phyloP scores from a whole-genome alignment of 148 eudicot genomes.

The Talinum fruticosum region DNA sequence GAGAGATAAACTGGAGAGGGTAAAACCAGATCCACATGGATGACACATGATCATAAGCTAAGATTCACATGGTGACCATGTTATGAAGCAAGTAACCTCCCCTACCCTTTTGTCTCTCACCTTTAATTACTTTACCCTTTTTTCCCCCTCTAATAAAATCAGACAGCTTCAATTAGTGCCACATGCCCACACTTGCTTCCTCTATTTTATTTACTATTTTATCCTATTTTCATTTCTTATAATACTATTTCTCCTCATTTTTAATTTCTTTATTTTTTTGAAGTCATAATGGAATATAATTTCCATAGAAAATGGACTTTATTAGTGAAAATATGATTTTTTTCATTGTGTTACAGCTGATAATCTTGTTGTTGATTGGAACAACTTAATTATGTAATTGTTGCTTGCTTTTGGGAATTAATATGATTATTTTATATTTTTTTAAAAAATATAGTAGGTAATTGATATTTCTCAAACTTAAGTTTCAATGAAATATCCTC shows the following conservation, averaged over 20 bases:
- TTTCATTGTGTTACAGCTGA: no score
- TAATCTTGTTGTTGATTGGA: no score
- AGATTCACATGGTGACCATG: not conserved
- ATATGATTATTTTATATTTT: no score
- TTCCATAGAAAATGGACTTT: no score
- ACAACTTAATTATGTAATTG: no score
- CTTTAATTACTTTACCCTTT: not conserved
- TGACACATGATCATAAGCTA: not conserved
- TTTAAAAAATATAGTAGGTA: no score
- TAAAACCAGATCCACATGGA: not conserved
- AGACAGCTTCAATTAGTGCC: not conserved
- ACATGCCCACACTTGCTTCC: not conserved
- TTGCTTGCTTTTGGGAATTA: no score
- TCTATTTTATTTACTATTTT: not conserved
- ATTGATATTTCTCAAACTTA: no score
- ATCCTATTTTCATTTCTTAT: not conserved
- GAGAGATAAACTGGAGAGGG: not conserved
- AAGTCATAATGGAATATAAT: no score
- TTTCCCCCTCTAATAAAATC: not conserved
- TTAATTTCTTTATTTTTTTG: not conserved
- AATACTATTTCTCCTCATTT: not conserved
- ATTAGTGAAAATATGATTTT: no score
- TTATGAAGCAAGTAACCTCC: not conserved
- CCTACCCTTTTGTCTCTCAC: conserved; percentile 3
- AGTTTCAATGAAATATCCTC: no score